Evolutionary conservation across 768 basidiomycete species (phyloP).

Genomic region (Trametes sanguinea): DNA sequence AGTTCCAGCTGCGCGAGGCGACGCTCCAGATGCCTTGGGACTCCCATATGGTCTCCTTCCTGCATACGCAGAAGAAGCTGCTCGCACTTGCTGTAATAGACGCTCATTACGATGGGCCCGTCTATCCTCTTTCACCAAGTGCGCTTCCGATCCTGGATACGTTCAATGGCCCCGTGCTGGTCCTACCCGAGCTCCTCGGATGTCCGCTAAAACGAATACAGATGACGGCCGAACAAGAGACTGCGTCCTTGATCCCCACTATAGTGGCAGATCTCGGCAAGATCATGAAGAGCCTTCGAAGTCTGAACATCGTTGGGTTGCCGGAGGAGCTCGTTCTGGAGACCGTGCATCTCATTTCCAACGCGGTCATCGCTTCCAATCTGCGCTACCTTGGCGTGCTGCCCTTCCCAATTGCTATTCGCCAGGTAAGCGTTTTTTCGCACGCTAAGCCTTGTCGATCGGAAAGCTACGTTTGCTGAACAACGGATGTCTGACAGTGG

Average conservation of each 20-base stretch:
- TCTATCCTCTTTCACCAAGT: slow-evolving; percentile 15
- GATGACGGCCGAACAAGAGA: slow-evolving; percentile 43
- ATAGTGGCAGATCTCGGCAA: slow-evolving; percentile 38
- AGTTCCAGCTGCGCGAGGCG: slow-evolving; percentile 52
- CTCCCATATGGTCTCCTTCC: slow-evolving; percentile 45
- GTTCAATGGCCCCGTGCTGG: slow-evolving; percentile 49
- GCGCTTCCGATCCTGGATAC: slow-evolving; percentile 42
- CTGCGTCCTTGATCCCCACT: slow-evolving; percentile 30
- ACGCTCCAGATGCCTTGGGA: slow-evolving; percentile 55
- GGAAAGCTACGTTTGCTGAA: slow-evolving; percentile 27
- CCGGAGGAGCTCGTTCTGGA: slow-evolving; percentile 36
- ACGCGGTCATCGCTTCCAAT: slow-evolving; percentile 35
- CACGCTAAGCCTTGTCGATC: neutral
- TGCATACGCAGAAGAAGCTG: slow-evolving; percentile 48
- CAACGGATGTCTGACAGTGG: slow-evolving; percentile 30
- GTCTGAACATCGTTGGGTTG: slow-evolving; percentile 39
- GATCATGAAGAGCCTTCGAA: slow-evolving; percentile 36
- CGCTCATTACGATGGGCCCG: slow-evolving; percentile 15
- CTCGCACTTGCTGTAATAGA: slow-evolving; percentile 38
- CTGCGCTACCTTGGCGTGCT: slow-evolving; percentile 44
- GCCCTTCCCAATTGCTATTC: slow-evolving; percentile 29
- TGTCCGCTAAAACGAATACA: slow-evolving; percentile 49
- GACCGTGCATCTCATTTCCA: slow-evolving; percentile 36
- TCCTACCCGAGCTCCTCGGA: slow-evolving; percentile 43
- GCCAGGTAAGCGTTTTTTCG: slow-evolving; percentile 35